Base-by-base conservation (phyloP, 306 rosid genomes). In the Begonia masoniana region DNA sequence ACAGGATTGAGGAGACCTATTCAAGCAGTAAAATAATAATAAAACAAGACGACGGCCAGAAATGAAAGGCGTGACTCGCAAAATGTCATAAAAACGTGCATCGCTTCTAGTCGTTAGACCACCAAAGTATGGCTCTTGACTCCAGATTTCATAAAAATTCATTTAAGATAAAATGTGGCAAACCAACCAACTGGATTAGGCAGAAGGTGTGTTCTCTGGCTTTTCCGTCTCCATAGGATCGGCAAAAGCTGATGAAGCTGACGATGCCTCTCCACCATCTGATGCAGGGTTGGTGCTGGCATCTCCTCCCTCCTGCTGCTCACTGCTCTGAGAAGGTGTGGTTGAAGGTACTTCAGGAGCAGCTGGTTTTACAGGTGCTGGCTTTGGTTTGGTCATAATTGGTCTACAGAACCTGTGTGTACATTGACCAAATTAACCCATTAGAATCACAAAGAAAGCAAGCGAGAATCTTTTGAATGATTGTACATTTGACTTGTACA, bases 141-240 rank as follows among this genome's bases (percentile, higher is more conserved):
- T 60, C 42, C 23, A 51, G 11, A 50, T 31, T 31, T 31, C 39
- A 5, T 31, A 45, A 45, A 45, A 60, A 52, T 59, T 59, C 63
- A 10, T 15, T 24, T 10, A 45, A 60, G 43, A 60, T 15, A 51
- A 31, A 16, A 60, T 39, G 41, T 48, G 52, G 48, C 46, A 15
- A 10, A 41, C 63, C 9, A 45, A 12, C 10, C 49, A 0, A 12
- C 47, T 56, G 13, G 64, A 71, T 60, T 63, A 87, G 0, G 80
- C 80, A 52, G 73, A 61, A 62, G 69, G 61, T 42, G 76, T n/a
- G 47, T 71, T 66, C 51, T 88, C 85, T 6, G 92, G 39, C 59
- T 83, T 69, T 35, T 85, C 94, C 1, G 84, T 76, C 55, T 89
- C 94, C 99, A 86, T 91, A 41, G 94, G 76, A 63, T 91, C 91